phyloP scores from a whole-genome alignment of 768 basidiomycete species.

The Kwoniella europaea region DNA sequence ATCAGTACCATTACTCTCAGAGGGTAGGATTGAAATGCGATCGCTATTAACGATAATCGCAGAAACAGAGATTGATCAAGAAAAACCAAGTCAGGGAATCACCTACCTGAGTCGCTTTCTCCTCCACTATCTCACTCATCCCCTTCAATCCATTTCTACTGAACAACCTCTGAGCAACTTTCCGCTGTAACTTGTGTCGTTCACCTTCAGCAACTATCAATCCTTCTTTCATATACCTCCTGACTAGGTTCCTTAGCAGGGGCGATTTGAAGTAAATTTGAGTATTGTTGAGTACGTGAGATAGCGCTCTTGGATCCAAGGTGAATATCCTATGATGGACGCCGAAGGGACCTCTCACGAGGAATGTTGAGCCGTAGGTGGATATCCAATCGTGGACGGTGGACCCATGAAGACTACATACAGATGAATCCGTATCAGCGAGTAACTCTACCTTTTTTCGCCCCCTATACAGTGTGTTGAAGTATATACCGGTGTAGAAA shows the following conservation, averaged over 20 bases:
- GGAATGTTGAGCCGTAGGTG: constrained; percentile 26
- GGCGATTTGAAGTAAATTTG: constrained; percentile 28
- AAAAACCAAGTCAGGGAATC: too few species aligned
- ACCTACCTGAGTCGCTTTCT: constrained; percentile 34
- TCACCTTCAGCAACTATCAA: constrained; percentile 35
- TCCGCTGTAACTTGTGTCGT: constrained; percentile 35
- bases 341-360: constrained; percentile 28
- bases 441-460: too few species aligned
- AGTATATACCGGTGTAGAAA: background rate
- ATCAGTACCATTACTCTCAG: too few species aligned
- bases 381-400: constrained; percentile 28
- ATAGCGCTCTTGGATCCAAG: constrained; percentile 30
- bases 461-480: too few species aligned
- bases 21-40: background rate
- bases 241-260: constrained; percentile 22
- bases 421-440: background rate
- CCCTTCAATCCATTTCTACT: constrained; percentile 27
- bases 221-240: constrained; percentile 32
- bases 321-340: constrained; percentile 34
- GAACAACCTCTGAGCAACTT: constrained; percentile 33
- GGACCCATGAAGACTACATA: constrained; percentile 17
- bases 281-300: constrained; percentile 25
- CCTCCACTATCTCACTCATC: constrained; percentile 27
- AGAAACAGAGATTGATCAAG: background rate
- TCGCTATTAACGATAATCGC: background rate